A percentile compares a stretch with the other conserved stretches of the same genome.
Conservation (phyloP, 129 eudicot species). For the Glebionis coronaria region DNA sequence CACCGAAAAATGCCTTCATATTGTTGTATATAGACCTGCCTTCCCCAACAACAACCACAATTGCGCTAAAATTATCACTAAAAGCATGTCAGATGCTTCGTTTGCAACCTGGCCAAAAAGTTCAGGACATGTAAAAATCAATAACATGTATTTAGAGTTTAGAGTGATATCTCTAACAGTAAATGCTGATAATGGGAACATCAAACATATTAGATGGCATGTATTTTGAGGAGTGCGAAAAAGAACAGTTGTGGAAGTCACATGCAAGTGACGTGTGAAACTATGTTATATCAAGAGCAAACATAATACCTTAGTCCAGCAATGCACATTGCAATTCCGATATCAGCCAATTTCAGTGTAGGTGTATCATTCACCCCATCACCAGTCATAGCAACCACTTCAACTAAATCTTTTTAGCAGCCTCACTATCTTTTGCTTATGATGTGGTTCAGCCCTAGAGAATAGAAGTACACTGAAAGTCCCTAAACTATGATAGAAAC, state of each 20-base stretch:
- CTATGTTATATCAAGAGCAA: neutral
- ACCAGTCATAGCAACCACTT: constrained; percentile 95
- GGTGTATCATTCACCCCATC: constrained; percentile 98
- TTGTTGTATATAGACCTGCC: constrained; percentile 87
- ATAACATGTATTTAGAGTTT: neutral
- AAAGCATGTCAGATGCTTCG: constrained; percentile 91
- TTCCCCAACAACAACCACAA: constrained; percentile 82
- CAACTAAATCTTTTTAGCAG: constrained; percentile 80
- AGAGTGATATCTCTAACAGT: neutral
- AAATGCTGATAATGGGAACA: neutral
- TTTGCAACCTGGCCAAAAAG: constrained; percentile 59
- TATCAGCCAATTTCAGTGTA: constrained; percentile 87
- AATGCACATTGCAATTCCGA: constrained; percentile 95
- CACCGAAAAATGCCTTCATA: constrained; percentile 88
- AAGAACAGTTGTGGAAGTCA: neutral
- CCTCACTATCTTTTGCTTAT: constrained; percentile 88
- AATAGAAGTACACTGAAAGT: too few species aligned
- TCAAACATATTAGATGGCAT: neutral
- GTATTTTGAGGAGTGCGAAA: neutral
- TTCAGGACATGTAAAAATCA: neutral
- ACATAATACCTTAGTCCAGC: constrained; percentile 80
- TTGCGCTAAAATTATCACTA: constrained; percentile 87
- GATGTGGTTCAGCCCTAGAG: constrained; percentile 91
- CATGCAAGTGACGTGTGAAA: neutral
- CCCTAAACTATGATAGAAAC: too few species aligned